A percentile compares a stretch with the other conserved stretches of the same genome.
Evolutionary conservation across 768 basidiomycete species (phyloP).

Genomic region (Russula griseocarnosa): DNA sequence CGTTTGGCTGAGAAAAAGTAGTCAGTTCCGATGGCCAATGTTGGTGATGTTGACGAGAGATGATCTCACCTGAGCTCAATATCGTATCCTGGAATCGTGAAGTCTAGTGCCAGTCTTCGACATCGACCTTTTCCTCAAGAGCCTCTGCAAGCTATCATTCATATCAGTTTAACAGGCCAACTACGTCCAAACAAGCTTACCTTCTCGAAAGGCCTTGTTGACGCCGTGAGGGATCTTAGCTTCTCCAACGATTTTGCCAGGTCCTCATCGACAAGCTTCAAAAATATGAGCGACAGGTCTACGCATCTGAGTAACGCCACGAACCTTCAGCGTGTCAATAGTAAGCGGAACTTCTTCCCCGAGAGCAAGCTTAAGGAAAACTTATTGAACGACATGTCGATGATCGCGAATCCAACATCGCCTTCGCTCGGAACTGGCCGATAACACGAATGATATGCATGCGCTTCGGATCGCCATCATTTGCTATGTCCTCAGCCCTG

Average conservation of each 20-base stretch:
- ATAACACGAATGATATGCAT: conserved; percentile 85
- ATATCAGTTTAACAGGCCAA: background rate
- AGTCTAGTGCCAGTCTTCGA: conserved; percentile 92
- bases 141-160: conserved; percentile 28
- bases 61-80: conserved; percentile 72
- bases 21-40: conserved; percentile 8
- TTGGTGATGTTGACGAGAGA: background rate
- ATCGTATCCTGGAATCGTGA: conserved; percentile 93
- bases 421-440: conserved; percentile 95
- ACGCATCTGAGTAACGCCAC: conserved; percentile 26
- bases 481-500: conserved; percentile 59
- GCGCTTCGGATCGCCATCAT: conserved; percentile 74
- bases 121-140: conserved; percentile 56
- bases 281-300: background rate
- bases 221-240: conserved; percentile 61
- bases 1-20: conserved; percentile 54
- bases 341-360: conserved; percentile 83
- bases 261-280: conserved; percentile 74
- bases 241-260: conserved; percentile 84
- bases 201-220: conserved; percentile 41
- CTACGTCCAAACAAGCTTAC: background rate
- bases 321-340: conserved; percentile 76
- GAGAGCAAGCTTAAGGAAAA: conserved; percentile 89
- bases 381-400: conserved; percentile 90
- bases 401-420: conserved; percentile 97